phyloP scores from a whole-genome alignment of 768 basidiomycete species.

The Obba rivulosa region DNA sequence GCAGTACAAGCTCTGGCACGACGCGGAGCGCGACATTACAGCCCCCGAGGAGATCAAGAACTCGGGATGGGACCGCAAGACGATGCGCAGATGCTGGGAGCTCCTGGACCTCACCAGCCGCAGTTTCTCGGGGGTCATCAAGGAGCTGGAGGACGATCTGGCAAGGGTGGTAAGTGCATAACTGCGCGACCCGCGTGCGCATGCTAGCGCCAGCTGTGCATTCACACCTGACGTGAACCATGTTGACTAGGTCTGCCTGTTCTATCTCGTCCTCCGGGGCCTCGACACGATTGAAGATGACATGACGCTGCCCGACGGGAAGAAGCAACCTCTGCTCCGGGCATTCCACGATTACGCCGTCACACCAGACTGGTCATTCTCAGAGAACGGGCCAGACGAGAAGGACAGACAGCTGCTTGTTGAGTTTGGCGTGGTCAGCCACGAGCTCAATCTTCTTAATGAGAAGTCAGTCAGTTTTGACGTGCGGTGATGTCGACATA shows the following conservation, averaged over 20 bases:
- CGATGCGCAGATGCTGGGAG: slow-evolving; percentile 89
- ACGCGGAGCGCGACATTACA: slow-evolving; percentile 78
- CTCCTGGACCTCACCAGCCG: slow-evolving; percentile 86
- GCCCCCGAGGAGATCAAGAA: slow-evolving; percentile 64
- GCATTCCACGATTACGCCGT: slow-evolving; percentile 76
- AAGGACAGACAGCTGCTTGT: slow-evolving; percentile 83
- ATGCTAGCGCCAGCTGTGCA: not conserved
- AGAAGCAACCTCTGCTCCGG: slow-evolving; percentile 84
- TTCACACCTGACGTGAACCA: not conserved
- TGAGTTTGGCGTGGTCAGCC: slow-evolving; percentile 76
- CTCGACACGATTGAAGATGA: slow-evolving; percentile 99
- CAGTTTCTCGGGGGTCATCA: slow-evolving; percentile 90
- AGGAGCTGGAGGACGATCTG: slow-evolving; percentile 92
- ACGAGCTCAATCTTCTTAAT: slow-evolving; percentile 68
- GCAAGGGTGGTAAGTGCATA: slow-evolving; percentile 73
- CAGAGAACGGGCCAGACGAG: slow-evolving; percentile 77
- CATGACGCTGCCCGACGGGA: slow-evolving; percentile 85
- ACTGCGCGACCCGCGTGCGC: not conserved
- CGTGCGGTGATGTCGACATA: slow-evolving; percentile 15
- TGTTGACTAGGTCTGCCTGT: slow-evolving; percentile 72
- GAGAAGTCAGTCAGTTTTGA: slow-evolving; percentile 40
- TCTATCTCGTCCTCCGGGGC: slow-evolving; percentile 90
- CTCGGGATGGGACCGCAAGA: slow-evolving; percentile 80
- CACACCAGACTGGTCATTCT: slow-evolving; percentile 83
- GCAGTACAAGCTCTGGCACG: slow-evolving; percentile 80